Conservation (phyloP, 257 asterid species). For the Catharanthus roseus region DNA sequence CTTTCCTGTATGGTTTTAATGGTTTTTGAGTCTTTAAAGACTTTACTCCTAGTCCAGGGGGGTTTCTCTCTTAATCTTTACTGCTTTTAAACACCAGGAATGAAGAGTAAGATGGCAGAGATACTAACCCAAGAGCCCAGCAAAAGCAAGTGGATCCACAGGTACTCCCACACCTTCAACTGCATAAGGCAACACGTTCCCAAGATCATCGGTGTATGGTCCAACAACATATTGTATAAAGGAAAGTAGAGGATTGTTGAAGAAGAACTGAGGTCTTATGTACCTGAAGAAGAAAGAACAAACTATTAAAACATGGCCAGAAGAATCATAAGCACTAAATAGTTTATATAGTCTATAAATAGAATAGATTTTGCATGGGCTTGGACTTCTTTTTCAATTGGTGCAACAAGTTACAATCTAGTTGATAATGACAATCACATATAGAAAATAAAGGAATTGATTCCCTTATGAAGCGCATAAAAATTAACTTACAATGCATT, state of each 20-base stretch:
- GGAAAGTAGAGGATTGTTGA: constrained; percentile 81
- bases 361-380: not conserved
- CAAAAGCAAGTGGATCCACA: constrained; percentile 94
- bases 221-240: constrained; percentile 81
- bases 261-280: constrained; percentile 88
- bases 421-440: not conserved
- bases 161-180: constrained; percentile 97
- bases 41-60: too few relatives aligned
- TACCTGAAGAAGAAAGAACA: constrained; percentile 44
- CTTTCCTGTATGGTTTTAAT: too few relatives aligned
- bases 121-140: constrained; percentile 74
- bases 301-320: not conserved
- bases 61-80: too few relatives aligned
- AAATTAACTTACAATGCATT: constrained; percentile 67
- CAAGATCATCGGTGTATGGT: constrained; percentile 84
- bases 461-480: not conserved
- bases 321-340: not conserved
- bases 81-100: not conserved
- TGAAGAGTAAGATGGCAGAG: not conserved
- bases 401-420: not conserved
- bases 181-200: constrained; percentile 83
- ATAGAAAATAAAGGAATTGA: not conserved
- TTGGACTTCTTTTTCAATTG: not conserved
- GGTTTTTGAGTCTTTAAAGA: too few relatives aligned
- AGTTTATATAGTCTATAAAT: not conserved